Base-by-base conservation (phyloP, 371 early-diverging fungal species). In the Syncephalastrum monosporum region DNA sequence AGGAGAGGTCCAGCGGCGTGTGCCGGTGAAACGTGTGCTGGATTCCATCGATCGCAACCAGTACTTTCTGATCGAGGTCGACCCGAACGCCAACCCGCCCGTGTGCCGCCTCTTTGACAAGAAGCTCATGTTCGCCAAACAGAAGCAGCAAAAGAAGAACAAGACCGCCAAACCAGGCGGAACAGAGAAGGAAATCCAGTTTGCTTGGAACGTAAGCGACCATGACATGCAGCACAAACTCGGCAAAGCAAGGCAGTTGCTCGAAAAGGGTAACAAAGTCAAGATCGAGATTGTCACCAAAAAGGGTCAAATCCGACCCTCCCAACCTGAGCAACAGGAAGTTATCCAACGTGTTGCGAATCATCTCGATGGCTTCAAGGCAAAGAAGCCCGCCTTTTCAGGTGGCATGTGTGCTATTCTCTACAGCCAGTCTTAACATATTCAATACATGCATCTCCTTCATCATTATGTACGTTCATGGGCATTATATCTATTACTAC, bases 191-290 rank as follows among this genome's bases (percentile, higher is more conserved):
- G 85, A 84, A 57, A 65, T 84, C 3, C 66, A 70, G 27, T 78
- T 84, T 65, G 79, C 79, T 7, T 84, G 85, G 85, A 81, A 80
- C 16, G 83, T 82, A 16, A 75, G 77, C 41, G 33, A 56, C 5
- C 81, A 84, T 43, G 85, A 84, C 55, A 75, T 84, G 73, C 68
- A 69, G 13, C 85, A 84, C 57, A 84, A 84, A 56, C 56, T 84
- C 21, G 56, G 67, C 29, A 75, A 75, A 57, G 82, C 75, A 17
- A 65, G 63, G 42, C 79, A 75, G 44, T 81, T 82, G 58, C 64
- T 84, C 41, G 82, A 82, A 44, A 82, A 82, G 62, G 85, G 85
- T 12, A 73, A 82, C 59, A 72, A 76, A 46, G 75, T 84, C 46
- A 81, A 79, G 49, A 59, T 84, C 15, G 82, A 82, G 49, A 74